Evolutionary conservation across 352 stramenopile species (phyloP).

Genomic region (Blastocystis sp.): DNA sequence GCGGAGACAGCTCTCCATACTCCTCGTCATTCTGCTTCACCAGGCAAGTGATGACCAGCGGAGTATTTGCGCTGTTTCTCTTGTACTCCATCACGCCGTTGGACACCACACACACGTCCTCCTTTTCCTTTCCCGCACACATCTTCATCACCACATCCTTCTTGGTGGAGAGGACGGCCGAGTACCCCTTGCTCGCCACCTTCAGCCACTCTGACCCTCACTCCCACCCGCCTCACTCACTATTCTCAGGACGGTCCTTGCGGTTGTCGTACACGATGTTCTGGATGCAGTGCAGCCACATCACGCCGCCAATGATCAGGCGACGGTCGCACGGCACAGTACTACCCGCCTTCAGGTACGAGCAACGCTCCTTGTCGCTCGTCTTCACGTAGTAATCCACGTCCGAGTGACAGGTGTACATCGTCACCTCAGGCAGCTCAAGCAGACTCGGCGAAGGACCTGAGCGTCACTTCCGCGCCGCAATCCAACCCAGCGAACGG

Average conservation of each 20-base stretch:
- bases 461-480: background rate
- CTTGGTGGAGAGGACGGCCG: background rate
- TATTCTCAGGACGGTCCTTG: background rate
- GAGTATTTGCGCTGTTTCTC: background rate
- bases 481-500: background rate
- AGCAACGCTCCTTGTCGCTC: background rate
- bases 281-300: background rate
- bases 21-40: background rate
- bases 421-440: background rate
- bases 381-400: background rate
- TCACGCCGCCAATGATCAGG: background rate
- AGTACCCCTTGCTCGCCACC: background rate
- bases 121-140: background rate
- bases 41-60: background rate
- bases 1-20: background rate
- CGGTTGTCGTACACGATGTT: background rate
- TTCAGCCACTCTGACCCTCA: background rate
- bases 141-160: background rate
- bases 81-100: background rate
- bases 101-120: background rate
- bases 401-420: background rate
- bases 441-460: background rate
- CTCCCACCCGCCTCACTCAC: background rate
- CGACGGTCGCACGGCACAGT: background rate
- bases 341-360: background rate